phyloP scores from a whole-genome alignment of 441 rosid genomes.

The Melastoma candidum region DNA sequence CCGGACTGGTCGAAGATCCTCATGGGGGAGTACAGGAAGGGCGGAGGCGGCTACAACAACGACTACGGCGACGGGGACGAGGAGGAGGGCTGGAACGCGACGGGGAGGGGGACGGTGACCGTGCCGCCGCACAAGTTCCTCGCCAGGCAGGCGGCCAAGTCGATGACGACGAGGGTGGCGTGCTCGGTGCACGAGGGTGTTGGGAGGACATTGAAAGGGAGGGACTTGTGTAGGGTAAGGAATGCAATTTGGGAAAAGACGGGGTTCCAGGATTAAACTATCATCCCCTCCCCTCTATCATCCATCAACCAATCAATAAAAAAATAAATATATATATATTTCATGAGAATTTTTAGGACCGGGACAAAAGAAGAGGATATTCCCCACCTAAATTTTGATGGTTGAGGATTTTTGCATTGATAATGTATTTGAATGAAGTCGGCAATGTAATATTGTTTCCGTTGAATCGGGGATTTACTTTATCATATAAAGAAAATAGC shows the following conservation, averaged over 20 bases:
- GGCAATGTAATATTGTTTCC: too few relatives aligned
- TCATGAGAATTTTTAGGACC: too few relatives aligned
- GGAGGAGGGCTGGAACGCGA: conserved; percentile 21
- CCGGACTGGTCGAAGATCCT: conserved; percentile 98
- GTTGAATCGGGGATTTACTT: too few relatives aligned
- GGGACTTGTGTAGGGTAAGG: conserved; percentile 17
- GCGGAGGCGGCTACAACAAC: conserved; percentile 8
- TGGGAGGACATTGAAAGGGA: conserved; percentile 6
- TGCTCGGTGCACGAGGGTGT: background rate
- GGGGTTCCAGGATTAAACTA: conserved; percentile 52
- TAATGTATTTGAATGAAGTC: too few relatives aligned
- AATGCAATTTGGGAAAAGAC: conserved; percentile 62
- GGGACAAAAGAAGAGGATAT: too few relatives aligned
- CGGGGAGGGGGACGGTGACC: conserved; percentile 29
- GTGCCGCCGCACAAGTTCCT: conserved; percentile 62
- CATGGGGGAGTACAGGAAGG: conserved; percentile 48
- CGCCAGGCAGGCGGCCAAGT: conserved; percentile 42
- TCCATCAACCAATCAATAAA: too few relatives aligned
- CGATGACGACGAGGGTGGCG: conserved; percentile 10
- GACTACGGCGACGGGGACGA: conserved; percentile 31
- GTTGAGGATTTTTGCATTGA: too few relatives aligned
- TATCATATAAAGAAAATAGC: too few relatives aligned
- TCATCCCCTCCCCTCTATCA: background rate
- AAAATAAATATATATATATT: too few relatives aligned
- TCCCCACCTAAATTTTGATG: too few relatives aligned